Base-by-base conservation (phyloP, 2,329 filamentous ascomycete genomes). In the Clarireedia homoeocarpa region DNA sequence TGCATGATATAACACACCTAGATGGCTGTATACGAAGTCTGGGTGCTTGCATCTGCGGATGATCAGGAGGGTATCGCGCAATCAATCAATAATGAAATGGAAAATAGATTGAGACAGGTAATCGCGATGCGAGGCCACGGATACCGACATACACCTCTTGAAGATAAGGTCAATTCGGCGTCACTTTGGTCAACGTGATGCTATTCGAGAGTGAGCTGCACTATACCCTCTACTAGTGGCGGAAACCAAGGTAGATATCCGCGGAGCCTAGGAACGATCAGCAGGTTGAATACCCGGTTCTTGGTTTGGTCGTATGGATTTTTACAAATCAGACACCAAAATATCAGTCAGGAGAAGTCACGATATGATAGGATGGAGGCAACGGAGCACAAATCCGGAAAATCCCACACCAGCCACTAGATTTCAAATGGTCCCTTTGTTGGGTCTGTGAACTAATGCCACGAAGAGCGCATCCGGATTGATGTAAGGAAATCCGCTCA, bases 221-320 rank as follows among this genome's bases (percentile, higher is more conserved):
- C 27, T 6, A 49, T 53, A 9, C 20, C 27, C 12, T 15, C 14
- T 55, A n/a, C 53, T 44, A 36, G 48, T 50, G 38, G 40, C 27
- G 42, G 30, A 53, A 47, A 47, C 34, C 17, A 52, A 52, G 42
- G 30, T 26, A 39, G 30, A 53, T 52, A 12, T 52, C 50, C 50
- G 50, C 42, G 26, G 14, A 42, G 39, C 39, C n/a, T n/a, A 24
- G 20, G n/a, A 39, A 26, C n/a, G n/a, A 40, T 46, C 50, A 52
- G 50, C 27, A 52, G 40, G 23, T 38, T 15, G 30, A 47, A 23
- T 27, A 44, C 24, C 38, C 48, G 45, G 30, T 34, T 34, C 10
- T 12, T 34, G 30, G 30, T 34, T 34, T 34, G 4, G 12, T 34
- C 12, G 30, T 42, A 5, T 42, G 39, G 20, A 42, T 14, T n/a